phyloP scores from a whole-genome alignment of 2,329 filamentous ascomycete species.

The Stagonosporopsis rhizophila region DNA sequence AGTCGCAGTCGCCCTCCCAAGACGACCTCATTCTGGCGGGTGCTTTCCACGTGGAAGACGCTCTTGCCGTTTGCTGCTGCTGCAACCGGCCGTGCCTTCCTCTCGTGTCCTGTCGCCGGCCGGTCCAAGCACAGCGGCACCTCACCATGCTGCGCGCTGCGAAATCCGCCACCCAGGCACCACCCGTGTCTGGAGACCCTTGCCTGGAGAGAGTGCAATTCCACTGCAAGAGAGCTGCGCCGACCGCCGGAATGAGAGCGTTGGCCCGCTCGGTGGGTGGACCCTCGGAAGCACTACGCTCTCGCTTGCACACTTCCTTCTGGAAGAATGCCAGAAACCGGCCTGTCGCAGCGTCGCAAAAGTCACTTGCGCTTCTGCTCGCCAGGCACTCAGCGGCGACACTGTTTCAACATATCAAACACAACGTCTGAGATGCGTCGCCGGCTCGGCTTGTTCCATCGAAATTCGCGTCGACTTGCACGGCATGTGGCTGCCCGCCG shows the following conservation, averaged over 20 bases:
- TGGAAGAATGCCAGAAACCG: constrained; percentile 30
- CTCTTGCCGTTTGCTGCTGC: constrained; percentile 5
- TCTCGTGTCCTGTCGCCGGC: constrained; percentile 8
- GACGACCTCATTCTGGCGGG: constrained; percentile 8
- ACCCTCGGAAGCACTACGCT: constrained; percentile 24
- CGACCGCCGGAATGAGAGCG: constrained; percentile 30
- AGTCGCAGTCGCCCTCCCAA: neutral
- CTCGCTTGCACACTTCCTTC: constrained; percentile 33
- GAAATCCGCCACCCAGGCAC: constrained; percentile 8
- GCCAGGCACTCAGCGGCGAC: constrained; percentile 16
- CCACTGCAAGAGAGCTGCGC: constrained; percentile 11
- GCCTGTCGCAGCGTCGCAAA: constrained; percentile 19
- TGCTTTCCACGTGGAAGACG: constrained; percentile 18
- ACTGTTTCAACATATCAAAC: constrained; percentile 26
- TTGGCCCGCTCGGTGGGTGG: constrained; percentile 32
- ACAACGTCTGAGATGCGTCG: constrained; percentile 28
- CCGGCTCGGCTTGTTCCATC: constrained; percentile 15
- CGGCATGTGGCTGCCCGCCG: constrained; percentile 11
- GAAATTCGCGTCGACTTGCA: neutral
- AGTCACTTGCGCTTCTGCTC: constrained; percentile 19
- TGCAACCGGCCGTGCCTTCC: constrained; percentile 15
- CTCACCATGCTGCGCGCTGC: constrained; percentile 1
- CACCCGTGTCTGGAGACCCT: neutral
- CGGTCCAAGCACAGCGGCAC: constrained; percentile 5
- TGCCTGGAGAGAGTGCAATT: constrained; percentile 9